Conservation (phyloP, 2,329 filamentous ascomycete genomes). For the Chaetomium sp. region DNA sequence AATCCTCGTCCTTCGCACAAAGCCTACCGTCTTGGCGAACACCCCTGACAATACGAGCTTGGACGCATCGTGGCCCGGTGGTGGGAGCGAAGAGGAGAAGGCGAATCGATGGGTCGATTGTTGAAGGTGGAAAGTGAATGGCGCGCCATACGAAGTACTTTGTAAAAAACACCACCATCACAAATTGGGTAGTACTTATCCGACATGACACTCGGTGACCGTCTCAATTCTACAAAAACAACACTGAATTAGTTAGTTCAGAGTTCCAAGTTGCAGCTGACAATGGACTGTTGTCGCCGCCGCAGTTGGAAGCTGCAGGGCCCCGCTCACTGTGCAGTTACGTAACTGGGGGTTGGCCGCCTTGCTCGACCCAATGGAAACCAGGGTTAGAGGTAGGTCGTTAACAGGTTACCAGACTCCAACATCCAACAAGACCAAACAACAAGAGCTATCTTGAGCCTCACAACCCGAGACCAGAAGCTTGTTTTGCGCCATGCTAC, state of each 20-base stretch:
- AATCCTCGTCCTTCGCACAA: constrained; percentile 5
- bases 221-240: neutral
- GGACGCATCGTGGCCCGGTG: no score
- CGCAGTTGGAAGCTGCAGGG: constrained; percentile 11
- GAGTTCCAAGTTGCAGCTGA: neutral
- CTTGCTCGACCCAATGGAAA: constrained; percentile 22
- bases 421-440: constrained; percentile 20
- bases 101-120: neutral
- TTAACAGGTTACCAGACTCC: constrained; percentile 13
- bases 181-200: neutral
- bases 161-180: neutral
- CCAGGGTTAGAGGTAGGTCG: neutral
- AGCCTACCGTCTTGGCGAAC: constrained; percentile 3
- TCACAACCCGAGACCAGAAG: neutral
- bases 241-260: neutral
- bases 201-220: neutral
- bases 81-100: neutral
- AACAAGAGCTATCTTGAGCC: constrained; percentile 1
- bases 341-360: constrained; percentile 31
- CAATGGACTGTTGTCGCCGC: neutral
- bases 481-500: constrained; percentile 65
- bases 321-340: constrained; percentile 23
- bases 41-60: constrained; percentile 1
- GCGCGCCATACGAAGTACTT: neutral
- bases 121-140: neutral